phyloP scores from a whole-genome alignment of 1,284 basidiomycete species.

The Trametes versicolor region DNA sequence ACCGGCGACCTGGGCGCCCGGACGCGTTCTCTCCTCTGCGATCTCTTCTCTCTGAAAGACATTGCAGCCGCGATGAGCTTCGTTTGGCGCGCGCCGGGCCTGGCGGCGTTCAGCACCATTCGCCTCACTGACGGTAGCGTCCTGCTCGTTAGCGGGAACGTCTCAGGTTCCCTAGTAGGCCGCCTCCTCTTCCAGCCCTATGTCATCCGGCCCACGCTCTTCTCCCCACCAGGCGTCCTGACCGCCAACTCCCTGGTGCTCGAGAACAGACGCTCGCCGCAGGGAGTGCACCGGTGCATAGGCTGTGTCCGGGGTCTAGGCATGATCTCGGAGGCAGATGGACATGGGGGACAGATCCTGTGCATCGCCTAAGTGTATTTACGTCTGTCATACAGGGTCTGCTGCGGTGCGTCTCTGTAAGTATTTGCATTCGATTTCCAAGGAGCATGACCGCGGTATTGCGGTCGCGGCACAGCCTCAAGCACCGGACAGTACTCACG shows the following conservation, averaged over 20 bases:
- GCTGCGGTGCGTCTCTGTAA: conserved; percentile 3
- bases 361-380: conserved; percentile 6
- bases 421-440: background rate
- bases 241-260: conserved; percentile 29
- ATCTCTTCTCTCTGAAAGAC: conserved; percentile 6
- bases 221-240: conserved; percentile 27
- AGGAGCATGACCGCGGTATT: background rate
- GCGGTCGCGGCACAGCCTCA: conserved; percentile 5
- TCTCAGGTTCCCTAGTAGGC: conserved; percentile 1
- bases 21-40: conserved; percentile 3
- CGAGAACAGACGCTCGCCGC: background rate
- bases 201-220: conserved; percentile 26
- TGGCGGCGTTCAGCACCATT: conserved; percentile 27
- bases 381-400: background rate
- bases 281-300: conserved; percentile 15
- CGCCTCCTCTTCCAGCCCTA: conserved; percentile 28
- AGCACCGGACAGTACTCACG: background rate
- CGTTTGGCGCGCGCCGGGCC: conserved; percentile 13
- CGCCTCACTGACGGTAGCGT: conserved; percentile 23
- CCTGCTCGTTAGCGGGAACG: conserved; percentile 30
- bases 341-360: background rate
- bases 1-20: conserved; percentile 1
- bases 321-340: conserved; percentile 22
- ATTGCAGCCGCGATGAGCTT: conserved; percentile 26
- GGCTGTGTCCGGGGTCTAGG: conserved; percentile 28